A percentile compares a stretch with the other conserved stretches of the same genome.
These are phyloP conservation scores for Rhamnella rubrinervis DNA, from an alignment of 331 rosid genomes.

Conservation along the genomic window DNA sequence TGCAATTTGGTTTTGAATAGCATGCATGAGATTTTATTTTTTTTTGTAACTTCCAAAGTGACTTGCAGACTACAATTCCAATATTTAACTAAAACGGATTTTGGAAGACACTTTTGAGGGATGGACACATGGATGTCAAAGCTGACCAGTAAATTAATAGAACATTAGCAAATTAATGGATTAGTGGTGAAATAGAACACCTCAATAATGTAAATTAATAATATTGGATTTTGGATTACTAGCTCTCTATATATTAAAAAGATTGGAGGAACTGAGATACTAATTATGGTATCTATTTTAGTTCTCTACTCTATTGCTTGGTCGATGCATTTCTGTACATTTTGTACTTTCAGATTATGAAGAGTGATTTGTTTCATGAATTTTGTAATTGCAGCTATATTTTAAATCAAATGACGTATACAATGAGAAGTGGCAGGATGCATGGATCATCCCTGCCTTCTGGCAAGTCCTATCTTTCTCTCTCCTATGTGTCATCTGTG, in stretches of 20 bases:
- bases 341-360: not conserved
- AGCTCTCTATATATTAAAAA: not conserved
- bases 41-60: not conserved
- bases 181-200: not conserved
- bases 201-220: not conserved
- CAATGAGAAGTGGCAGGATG: conserved; percentile 94
- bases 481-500: conserved; percentile 75
- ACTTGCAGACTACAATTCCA: not conserved
- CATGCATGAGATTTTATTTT: not conserved
- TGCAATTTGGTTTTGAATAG: not conserved
- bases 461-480: conserved; percentile 97
- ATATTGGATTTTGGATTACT: not conserved
- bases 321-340: not conserved
- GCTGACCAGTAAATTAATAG: no score
- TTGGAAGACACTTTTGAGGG: not conserved
- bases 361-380: conserved; percentile 12
- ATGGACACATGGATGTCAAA: not conserved
- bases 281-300: not conserved
- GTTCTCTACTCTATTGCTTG: not conserved
- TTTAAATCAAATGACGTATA: conserved; percentile 80
- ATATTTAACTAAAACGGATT: not conserved
- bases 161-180: no score
- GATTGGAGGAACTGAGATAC: not conserved
- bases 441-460: conserved; percentile 97
- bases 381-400: conserved; percentile 65